Conservation (phyloP, 345 rosid genomes). For the Boechera divaricarpa region DNA sequence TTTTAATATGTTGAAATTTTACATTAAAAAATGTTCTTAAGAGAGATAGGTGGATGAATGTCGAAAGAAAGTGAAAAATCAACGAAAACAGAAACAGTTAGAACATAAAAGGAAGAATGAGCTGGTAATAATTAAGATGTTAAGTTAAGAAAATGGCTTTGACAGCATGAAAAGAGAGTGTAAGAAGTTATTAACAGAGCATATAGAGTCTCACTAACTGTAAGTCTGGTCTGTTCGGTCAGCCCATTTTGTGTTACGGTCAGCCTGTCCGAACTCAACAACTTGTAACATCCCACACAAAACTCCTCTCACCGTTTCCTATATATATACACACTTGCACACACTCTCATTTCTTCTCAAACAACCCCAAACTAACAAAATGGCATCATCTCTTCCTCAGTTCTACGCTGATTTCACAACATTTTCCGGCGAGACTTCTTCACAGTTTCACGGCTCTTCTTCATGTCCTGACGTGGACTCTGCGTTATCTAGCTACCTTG, state of each 20-base stretch:
- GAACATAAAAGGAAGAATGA: conserved; percentile 24
- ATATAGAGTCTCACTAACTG: conserved; percentile 32
- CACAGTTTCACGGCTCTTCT: conserved; percentile 42
- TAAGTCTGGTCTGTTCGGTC: conserved; percentile 38
- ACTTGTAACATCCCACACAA: conserved; percentile 41
- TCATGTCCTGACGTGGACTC: conserved; percentile 33
- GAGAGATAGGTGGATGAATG: conserved; percentile 1
- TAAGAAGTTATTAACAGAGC: conserved; percentile 40
- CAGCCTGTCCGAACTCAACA: conserved; percentile 43
- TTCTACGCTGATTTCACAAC: conserved; percentile 52
- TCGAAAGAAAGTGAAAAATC: conserved; percentile 13
- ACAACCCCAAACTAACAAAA: conserved; percentile 20
- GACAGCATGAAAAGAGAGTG: conserved; percentile 38
- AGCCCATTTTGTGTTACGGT: conserved; percentile 29
- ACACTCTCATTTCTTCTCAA: conserved; percentile 43
- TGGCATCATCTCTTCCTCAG: conserved; percentile 65
- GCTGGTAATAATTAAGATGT: conserved; percentile 28
- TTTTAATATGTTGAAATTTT: not conserved
- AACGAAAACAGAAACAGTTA: conserved; percentile 32
- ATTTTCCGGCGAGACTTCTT: conserved; percentile 49
- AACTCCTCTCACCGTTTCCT: conserved; percentile 20
- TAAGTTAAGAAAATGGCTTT: conserved; percentile 20
- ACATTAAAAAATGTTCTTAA: conserved; percentile 8
- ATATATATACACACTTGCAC: conserved; percentile 34
- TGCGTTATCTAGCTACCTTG: conserved; percentile 34